Evolutionary conservation across 495 filamentous ascomycete species (phyloP), one percentile per base, ranked within the genome.

Genomic region (Physcia stellaris): DNA sequence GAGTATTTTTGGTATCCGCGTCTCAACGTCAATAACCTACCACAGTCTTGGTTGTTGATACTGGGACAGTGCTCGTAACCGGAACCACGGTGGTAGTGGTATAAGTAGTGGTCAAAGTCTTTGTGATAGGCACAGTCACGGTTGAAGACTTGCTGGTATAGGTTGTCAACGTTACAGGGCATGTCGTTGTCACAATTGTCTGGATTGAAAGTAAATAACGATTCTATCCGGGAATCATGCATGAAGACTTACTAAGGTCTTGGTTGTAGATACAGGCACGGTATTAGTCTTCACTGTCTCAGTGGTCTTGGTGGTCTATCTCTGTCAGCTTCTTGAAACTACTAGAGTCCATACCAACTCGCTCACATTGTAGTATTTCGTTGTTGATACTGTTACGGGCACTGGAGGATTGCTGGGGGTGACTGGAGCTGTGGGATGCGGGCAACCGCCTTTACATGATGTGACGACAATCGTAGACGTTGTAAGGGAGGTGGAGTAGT

Each of bases 391-490:
- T 15, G 31, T 33, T 33, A 12, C 31, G 28, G 19, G 18, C 16
- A 13, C 6, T 7, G 31, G 39, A 4, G 21, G 27, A n/a, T 30
- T 32, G n/a, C 21, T 17, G 15, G n/a, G 11, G 7, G 24, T 9
- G 11, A 24, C 13, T 13, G 7, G 33, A 31, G 45, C 19, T 15
- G 30, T 40, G 9, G 15, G 24, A 4, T 32, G 24, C 18, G 42
- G 33, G 16, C 45, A 48, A 1, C 41, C 45, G 20, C 37, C 42
- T 12, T 24, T 22, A 35, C 46, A 48, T 4, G 46, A 43, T 22
- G 46, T 48, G 10, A 37, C 28, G 17, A 41, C 35, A 15, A 48
- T 37, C 16, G 48, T 48, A 6, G 41, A 45, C 2, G 38, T 49
- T n/a, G 46, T 49, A 21, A 40, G 44, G 13, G 24, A 35, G 10